Evolutionary conservation across 495 filamentous ascomycete genomes (phyloP).

Genomic region (Xylaria acuta): DNA sequence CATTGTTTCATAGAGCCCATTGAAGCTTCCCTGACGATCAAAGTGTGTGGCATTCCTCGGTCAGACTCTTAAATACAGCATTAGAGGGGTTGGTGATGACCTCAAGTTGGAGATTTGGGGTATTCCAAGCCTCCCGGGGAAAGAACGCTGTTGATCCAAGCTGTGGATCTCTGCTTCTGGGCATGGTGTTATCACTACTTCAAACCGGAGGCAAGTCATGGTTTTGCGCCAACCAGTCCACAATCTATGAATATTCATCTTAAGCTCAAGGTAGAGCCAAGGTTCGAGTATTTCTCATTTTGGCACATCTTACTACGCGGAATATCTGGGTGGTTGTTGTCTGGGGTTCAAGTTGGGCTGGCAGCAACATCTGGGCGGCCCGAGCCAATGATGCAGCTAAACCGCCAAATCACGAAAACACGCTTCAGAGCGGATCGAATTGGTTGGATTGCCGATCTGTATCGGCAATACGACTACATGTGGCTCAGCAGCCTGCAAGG

Average conservation of each 20-base stretch:
- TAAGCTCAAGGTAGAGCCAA: not conserved
- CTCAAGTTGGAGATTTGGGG: constrained; percentile 24
- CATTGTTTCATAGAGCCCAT: not conserved
- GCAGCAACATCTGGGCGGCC: constrained; percentile 12
- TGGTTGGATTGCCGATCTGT: constrained; percentile 1
- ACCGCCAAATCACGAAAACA: constrained; percentile 3
- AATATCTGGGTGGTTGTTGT: constrained; percentile 5
- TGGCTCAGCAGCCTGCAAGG: constrained; percentile 7
- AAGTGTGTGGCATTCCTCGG: constrained; percentile 3
- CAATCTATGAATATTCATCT: not conserved
- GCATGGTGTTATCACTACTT: constrained; percentile 7
- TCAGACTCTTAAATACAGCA: constrained; percentile 9
- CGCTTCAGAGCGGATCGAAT: not conserved
- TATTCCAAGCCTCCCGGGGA: not conserved
- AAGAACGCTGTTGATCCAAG: constrained; percentile 4
- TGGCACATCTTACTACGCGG: constrained; percentile 6
- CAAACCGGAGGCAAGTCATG: not conserved
- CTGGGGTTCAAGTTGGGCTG: not conserved
- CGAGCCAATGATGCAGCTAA: constrained; percentile 12
- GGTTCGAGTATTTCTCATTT: not conserved
- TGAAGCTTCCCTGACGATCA: constrained; percentile 5
- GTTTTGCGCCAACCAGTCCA: not conserved
- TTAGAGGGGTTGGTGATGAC: constrained; percentile 15
- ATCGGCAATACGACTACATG: constrained; percentile 9
- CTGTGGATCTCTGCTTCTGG: constrained; percentile 16